phyloP scores from a whole-genome alignment of 345 rosid species.

The Eucalyptus globulus region DNA sequence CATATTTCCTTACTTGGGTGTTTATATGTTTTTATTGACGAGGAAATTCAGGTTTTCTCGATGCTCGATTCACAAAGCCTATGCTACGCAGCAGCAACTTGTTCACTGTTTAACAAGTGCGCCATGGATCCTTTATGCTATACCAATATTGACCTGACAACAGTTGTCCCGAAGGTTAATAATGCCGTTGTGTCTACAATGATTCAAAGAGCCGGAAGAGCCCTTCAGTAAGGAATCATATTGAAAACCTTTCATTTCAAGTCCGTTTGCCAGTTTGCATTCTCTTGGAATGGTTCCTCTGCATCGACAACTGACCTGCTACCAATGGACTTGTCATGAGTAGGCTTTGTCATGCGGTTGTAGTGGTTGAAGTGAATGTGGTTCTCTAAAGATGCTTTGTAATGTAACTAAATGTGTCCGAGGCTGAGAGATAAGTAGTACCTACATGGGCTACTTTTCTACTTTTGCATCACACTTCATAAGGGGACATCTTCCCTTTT shows the following conservation, averaged over 20 bases:
- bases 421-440: neutral
- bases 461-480: neutral
- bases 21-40: neutral
- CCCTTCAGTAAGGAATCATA: conserved; percentile 41
- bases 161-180: conserved; percentile 51
- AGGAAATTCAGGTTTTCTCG: conserved; percentile 48
- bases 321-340: neutral
- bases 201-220: conserved; percentile 82
- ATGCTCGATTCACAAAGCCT: conserved; percentile 82
- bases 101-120: conserved; percentile 74
- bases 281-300: neutral
- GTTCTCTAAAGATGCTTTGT: neutral
- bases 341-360: neutral
- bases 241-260: neutral
- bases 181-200: conserved; percentile 63
- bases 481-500: neutral
- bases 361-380: neutral
- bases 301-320: neutral
- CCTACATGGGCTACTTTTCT: neutral
- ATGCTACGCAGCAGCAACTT: conserved; percentile 63
- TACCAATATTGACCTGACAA: conserved; percentile 60
- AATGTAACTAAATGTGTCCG: neutral
- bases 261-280: neutral
- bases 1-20: neutral
- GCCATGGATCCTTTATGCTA: conserved; percentile 81